Conservation (phyloP, 495 filamentous ascomycete species). For the Cenococcum geophilum region DNA sequence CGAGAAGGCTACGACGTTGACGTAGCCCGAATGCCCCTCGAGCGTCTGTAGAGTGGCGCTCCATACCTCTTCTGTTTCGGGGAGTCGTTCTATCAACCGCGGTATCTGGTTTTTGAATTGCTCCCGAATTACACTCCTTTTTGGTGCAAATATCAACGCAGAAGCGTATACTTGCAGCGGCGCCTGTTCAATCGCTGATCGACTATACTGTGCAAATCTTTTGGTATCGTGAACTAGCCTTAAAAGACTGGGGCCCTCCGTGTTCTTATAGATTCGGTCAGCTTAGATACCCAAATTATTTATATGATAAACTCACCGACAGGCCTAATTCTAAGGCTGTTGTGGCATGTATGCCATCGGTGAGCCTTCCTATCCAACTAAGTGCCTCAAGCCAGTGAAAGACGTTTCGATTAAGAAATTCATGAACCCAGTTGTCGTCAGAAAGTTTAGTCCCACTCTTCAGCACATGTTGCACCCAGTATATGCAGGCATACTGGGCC, state of each 20-base stretch:
- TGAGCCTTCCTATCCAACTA: background rate
- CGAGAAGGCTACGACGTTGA: slow-evolving; percentile 2
- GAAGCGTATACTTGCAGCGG: slow-evolving; percentile 34
- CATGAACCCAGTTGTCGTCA: background rate
- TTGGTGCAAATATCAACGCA: slow-evolving; percentile 37
- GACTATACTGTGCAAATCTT: slow-evolving; percentile 36
- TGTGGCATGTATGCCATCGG: background rate
- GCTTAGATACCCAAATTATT: background rate
- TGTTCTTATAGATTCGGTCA: background rate
- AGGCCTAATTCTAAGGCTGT: background rate
- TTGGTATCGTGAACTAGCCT: slow-evolving; percentile 37
- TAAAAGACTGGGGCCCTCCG: slow-evolving; percentile 2
- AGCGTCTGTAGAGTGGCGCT: background rate
- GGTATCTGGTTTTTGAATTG: background rate
- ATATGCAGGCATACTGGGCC: background rate
- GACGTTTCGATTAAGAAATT: background rate
- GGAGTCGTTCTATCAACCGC: background rate
- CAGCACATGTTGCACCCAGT: slow-evolving; percentile 31
- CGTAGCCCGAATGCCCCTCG: slow-evolving; percentile 6
- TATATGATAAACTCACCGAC: background rate
- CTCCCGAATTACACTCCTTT: slow-evolving; percentile 14
- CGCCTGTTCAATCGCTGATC: slow-evolving; percentile 22
- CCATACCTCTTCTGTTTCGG: background rate
- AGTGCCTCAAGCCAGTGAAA: background rate
- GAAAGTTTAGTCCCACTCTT: slow-evolving; percentile 2